Percentiles rank a stretch among this genome's conserved stretches.
Evolutionary conservation across 495 filamentous ascomycete genomes (phyloP).

Genomic region (Lepraria neglecta): DNA sequence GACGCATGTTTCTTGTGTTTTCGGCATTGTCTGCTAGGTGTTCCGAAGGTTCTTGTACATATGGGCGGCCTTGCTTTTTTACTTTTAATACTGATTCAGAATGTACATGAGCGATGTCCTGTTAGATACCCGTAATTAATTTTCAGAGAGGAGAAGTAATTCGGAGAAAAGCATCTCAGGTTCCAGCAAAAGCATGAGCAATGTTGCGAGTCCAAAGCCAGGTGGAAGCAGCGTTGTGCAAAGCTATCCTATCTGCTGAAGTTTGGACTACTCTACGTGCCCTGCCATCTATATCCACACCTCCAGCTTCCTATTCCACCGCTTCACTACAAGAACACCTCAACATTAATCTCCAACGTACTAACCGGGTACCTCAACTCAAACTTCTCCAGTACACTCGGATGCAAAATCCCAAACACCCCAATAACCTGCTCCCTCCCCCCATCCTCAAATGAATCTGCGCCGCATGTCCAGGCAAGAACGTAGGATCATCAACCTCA

Average conservation of each 20-base stretch:
- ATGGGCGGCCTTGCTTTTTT: background rate
- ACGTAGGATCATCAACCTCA: slow-evolving; percentile 70
- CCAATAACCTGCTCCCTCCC: slow-evolving; percentile 68
- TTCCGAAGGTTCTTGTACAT: background rate
- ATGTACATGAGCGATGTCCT: background rate
- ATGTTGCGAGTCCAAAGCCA: no score
- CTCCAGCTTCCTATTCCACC: background rate
- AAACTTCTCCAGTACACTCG: slow-evolving; percentile 85
- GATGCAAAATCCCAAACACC: slow-evolving; percentile 88
- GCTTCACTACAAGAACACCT: slow-evolving; percentile 69
- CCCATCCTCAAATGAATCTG: slow-evolving; percentile 66
- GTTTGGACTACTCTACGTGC: background rate
- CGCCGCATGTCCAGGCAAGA: slow-evolving; percentile 84
- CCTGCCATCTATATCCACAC: background rate
- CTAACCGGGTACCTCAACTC: slow-evolving; percentile 91
- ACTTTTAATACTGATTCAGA: background rate
- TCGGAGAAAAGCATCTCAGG: no score
- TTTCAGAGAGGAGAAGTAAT: no score
- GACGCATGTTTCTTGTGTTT: no score
- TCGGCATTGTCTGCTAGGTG: no score
- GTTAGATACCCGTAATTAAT: no score
- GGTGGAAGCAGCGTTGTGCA: background rate
- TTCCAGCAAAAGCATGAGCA: no score
- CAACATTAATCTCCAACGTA: slow-evolving; percentile 91
- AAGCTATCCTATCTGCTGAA: background rate